Evolutionary conservation across 2,329 filamentous ascomycete genomes (phyloP).

Genomic region (Microcyclosporella mali): DNA sequence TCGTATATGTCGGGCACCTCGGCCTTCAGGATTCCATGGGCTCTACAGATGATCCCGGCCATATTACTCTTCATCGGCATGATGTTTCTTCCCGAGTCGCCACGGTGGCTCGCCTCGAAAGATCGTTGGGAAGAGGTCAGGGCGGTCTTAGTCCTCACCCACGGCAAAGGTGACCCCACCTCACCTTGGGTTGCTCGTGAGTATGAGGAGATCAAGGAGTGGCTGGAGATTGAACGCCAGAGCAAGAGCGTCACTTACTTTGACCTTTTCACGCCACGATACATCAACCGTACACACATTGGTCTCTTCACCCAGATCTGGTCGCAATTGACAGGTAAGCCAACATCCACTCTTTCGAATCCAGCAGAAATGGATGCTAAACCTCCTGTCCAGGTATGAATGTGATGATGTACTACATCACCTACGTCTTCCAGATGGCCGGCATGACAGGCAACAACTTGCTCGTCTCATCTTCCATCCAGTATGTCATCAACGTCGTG

Average conservation of each 20-base stretch:
- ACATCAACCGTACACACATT: conserved; percentile 65
- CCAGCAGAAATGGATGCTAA: too few species aligned
- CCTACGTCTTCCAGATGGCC: conserved; percentile 67
- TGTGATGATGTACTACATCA: conserved; percentile 49
- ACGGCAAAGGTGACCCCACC: conserved; percentile 33
- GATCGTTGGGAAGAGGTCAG: conserved; percentile 42
- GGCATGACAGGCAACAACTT: conserved; percentile 51
- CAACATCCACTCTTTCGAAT: too few species aligned
- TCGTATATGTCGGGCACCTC: conserved; percentile 53
- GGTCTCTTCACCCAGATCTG: conserved; percentile 67
- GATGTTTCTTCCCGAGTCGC: conserved; percentile 58
- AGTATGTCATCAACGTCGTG: conserved; percentile 70
- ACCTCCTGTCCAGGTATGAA: conserved; percentile 72
- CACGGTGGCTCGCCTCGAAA: conserved; percentile 49
- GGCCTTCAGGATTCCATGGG: conserved; percentile 48
- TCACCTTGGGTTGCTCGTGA: conserved; percentile 56
- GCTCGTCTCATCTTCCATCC: conserved; percentile 61
- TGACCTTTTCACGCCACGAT: conserved; percentile 63
- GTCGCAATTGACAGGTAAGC: conserved; percentile 55
- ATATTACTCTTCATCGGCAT: conserved; percentile 41
- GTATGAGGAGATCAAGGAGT: conserved; percentile 65
- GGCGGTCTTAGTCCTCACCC: conserved; percentile 38
- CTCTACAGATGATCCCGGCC: conserved; percentile 46
- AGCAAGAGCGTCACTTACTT: conserved; percentile 64
- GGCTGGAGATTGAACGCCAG: conserved; percentile 61